Evolutionary conservation across 2,329 filamentous ascomycete species (phyloP), one percentile per base, ranked within the genome.

Genomic region (Aspergillus ruber): DNA sequence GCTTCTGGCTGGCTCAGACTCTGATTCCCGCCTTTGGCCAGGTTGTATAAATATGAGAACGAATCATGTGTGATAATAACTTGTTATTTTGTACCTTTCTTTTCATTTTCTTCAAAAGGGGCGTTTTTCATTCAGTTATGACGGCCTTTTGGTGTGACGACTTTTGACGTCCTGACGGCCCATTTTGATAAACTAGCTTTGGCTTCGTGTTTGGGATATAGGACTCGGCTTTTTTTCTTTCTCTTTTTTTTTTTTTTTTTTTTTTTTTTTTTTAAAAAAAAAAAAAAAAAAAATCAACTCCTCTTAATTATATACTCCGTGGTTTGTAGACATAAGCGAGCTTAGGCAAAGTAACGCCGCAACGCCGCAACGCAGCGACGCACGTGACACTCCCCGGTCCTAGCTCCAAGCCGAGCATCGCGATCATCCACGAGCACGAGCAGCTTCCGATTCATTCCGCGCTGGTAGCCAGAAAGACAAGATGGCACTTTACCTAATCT

Each of bases 1-100:
- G 90, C 52, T 98, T 98, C 84, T 98, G 93, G 93, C 83, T 98
- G 66, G 93, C 93, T 49, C 93, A 98, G 78, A 97, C 93, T 25
- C 78, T 98, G 62, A 98, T 98, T 66, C 93, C 93, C 44, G 86
- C 90, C 35, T 97, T 97, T 70, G 88, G 82, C 63, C 82, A 83
- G 69, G 67, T 83, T 50, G 72, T 83, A 67, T 82, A 77, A 48
- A 55, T 47, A 48, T 45, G 13, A 48, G 21, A 48, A 17, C 9
- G 42, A 40, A 47, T 50, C 50, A 48, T 45, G 18, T 36, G 33
- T 42, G 50, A 42, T 51, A 48, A 49, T 48, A 50, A 51, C 48
- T 47, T 44, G 40, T 50, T 51, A 49, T 42, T 47, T 50, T 35
- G 20, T 10, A 23, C 6, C 9, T 49, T 49, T 32, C 45, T 29